phyloP scores from a whole-genome alignment of 495 filamentous ascomycete species.

The Penicillium silybi region DNA sequence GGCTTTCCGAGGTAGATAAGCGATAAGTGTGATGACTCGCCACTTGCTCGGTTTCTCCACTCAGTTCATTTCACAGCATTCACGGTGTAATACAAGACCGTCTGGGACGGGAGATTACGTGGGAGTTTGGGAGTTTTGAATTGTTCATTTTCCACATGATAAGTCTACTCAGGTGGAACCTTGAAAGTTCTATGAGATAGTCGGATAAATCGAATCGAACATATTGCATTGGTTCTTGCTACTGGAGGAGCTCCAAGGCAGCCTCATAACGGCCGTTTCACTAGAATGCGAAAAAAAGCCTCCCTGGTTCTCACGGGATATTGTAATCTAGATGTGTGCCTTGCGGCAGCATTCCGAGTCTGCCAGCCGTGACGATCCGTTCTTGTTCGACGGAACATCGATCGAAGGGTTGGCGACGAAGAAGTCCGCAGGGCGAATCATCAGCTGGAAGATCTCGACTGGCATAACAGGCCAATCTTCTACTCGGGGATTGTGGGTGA shows the following conservation, averaged over 20 bases:
- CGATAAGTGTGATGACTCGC: background rate
- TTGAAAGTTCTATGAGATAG: background rate
- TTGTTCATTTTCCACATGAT: no score
- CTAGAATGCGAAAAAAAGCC: background rate
- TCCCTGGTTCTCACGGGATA: background rate
- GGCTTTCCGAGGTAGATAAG: background rate
- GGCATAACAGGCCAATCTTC: conserved; percentile 72
- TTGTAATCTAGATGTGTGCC: conserved; percentile 26
- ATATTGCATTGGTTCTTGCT: background rate
- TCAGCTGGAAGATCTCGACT: conserved; percentile 55
- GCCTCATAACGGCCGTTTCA: background rate
- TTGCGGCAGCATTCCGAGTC: conserved; percentile 34
- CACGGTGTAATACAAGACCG: no score
- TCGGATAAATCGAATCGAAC: background rate
- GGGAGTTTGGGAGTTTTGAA: no score
- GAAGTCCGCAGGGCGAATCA: conserved; percentile 72
- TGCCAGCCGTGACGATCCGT: conserved; percentile 48
- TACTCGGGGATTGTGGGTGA: conserved; percentile 59
- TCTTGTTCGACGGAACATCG: conserved; percentile 62
- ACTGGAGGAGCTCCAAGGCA: background rate
- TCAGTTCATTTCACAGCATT: background rate
- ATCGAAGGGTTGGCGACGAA: conserved; percentile 71
- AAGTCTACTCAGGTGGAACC: no score
- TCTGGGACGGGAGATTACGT: no score
- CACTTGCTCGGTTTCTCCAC: background rate